Percentiles rank a stretch among this genome's conserved stretches.
phyloP scores from a whole-genome alignment of 2,329 filamentous ascomycete species.

The Nothophaeocryptopus gaeumannii region DNA sequence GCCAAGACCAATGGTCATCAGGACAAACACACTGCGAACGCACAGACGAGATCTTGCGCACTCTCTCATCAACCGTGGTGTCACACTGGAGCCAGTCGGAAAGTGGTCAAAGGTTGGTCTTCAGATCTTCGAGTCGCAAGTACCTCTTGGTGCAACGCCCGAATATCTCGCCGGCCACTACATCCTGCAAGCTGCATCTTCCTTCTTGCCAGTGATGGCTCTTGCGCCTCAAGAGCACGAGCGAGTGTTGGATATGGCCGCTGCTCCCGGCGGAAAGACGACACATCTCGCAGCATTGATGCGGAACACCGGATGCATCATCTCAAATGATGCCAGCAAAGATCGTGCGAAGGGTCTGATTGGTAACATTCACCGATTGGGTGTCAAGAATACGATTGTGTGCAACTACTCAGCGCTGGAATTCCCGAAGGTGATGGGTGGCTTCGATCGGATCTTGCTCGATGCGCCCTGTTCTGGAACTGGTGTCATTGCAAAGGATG shows the following conservation, averaged over 20 bases:
- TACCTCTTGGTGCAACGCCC: constrained; percentile 87
- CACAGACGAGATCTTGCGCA: constrained; percentile 80
- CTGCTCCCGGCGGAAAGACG: constrained; percentile 92
- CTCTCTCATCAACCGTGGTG: constrained; percentile 89
- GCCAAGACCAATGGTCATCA: constrained; percentile 86
- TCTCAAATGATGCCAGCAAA: constrained; percentile 96
- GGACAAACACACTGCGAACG: constrained; percentile 89
- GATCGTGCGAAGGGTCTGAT: constrained; percentile 92
- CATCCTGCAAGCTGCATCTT: constrained; percentile 93
- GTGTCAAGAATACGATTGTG: constrained; percentile 89
- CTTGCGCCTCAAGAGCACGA: constrained; percentile 91
- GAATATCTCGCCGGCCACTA: constrained; percentile 98
- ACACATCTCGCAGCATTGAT: constrained; percentile 95
- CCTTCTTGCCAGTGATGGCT: constrained; percentile 96
- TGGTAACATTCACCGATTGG: constrained; percentile 93
- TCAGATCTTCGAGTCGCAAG: constrained; percentile 88
- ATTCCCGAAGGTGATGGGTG: constrained; percentile 90
- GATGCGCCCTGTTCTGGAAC: constrained; percentile 96
- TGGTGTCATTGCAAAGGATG: constrained; percentile 95
- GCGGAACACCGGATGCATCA: constrained; percentile 93
- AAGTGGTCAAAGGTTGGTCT: constrained; percentile 99
- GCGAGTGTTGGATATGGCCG: constrained; percentile 89
- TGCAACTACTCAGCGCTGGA: constrained; percentile 93
- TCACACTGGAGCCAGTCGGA: constrained; percentile 91
- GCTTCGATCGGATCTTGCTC: constrained; percentile 90